A percentile compares a stretch with the other conserved stretches of the same genome.
Evolutionary conservation across 768 basidiomycete species (phyloP).

Genomic region (Fomitopsis serialis): DNA sequence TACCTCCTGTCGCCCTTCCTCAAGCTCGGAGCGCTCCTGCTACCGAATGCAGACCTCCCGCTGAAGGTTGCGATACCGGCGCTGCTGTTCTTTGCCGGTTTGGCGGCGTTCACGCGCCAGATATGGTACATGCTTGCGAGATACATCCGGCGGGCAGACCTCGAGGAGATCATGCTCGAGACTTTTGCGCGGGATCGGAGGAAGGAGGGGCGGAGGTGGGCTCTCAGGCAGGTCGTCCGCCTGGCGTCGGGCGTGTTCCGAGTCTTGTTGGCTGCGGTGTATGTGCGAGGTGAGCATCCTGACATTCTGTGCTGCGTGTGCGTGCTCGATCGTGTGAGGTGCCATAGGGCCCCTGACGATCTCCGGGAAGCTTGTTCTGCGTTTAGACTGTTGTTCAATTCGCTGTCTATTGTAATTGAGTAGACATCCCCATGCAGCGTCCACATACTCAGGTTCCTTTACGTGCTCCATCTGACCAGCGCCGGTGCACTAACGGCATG

Average conservation of each 20-base stretch:
- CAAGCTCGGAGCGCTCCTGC: conserved; percentile 62
- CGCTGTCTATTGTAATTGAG: too few species aligned
- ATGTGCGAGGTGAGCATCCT: conserved; percentile 56
- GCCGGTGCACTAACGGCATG: too few species aligned
- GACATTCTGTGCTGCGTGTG: not conserved
- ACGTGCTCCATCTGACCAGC: too few species aligned
- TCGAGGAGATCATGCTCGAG: conserved; percentile 62
- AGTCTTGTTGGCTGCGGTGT: conserved; percentile 51
- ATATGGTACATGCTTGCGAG: conserved; percentile 76
- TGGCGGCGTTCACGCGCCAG: conserved; percentile 59
- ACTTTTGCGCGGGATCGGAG: conserved; percentile 51
- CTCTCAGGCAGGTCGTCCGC: conserved; percentile 42
- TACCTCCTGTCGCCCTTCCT: conserved; percentile 67
- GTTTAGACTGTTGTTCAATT: too few species aligned
- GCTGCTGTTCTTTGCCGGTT: conserved; percentile 47
- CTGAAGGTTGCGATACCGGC: conserved; percentile 45
- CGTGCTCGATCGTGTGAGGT: not conserved
- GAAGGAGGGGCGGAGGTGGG: conserved; percentile 40
- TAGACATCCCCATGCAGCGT: too few species aligned
- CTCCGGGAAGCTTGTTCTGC: too few species aligned
- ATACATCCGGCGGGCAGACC: conserved; percentile 58
- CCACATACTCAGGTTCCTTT: too few species aligned
- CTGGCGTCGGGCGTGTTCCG: conserved; percentile 39
- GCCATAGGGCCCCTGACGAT: too few species aligned
- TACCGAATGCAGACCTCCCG: conserved; percentile 44